Base-by-base conservation (phyloP, 176 grass and related monocot genomes). In the Leersia perrieri region DNA sequence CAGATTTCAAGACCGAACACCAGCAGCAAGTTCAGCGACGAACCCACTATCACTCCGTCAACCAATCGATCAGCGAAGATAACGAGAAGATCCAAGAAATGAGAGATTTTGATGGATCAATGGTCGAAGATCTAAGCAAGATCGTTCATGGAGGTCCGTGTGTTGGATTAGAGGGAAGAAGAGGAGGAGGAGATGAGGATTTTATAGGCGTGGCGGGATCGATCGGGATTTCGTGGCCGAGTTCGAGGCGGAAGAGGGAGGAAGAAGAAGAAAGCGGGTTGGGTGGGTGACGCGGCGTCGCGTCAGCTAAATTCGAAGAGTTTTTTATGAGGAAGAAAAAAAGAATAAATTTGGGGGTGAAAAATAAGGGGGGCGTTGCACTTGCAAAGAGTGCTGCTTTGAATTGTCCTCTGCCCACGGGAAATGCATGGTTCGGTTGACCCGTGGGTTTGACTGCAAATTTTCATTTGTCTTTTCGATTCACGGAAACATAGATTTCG, bases 311-410 rank as follows among this genome's bases (percentile, higher is more conserved):
- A 51, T 51, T 51, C 16, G 47, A 20, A 20, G 47, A 20, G 16
- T 20, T 47, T 47, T 45, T 18, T 12, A 3, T 10, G 5, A 45
- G n/a, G n/a, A n/a, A n/a, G n/a, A 14, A 45, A 4, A 47, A 47
- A 47, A 1, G 1, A 51, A 0, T 51, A 15, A 51, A 51, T 1
- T 44, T 51, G 47, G 47, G 47, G 47, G 16, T 51, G 16, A 20
- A 57, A 57, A 57, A n/a, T 22, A 9, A 23, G 22, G 20, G 51
- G 20, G 7, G 20, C 51, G 51, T 51, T 25, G 69, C 80, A 70
- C 20, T 51, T 25, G 69, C 80, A 70, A 74, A 83, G 81, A 83
- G 72, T 74, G 70, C 60, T 75, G 81, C 62, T 67, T 83, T 58
- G 80, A 83, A 74, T 83, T 65, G 39, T 4, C 39, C 22, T 25